Percentiles rank a stretch among this genome's conserved stretches.
Conservation (phyloP, 2,329 filamentous ascomycete species). For the Phyllosticta citribraziliensis region DNA sequence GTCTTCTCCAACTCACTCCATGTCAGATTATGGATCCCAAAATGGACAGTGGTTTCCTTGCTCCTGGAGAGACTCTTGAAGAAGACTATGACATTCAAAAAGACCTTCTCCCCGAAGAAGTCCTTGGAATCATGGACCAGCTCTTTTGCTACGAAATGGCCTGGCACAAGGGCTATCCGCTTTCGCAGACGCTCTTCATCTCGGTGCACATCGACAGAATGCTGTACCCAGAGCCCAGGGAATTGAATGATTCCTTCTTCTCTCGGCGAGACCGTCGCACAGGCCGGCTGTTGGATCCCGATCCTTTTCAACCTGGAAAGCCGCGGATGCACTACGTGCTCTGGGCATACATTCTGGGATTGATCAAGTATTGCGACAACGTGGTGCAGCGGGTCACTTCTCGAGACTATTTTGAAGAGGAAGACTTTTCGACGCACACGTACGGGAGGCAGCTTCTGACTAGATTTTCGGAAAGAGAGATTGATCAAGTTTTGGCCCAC, state of each 20-base stretch:
- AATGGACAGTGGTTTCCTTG: slow-evolving; percentile 89
- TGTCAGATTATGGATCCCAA: slow-evolving; percentile 96
- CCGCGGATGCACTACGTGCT: slow-evolving; percentile 48
- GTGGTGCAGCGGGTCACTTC: slow-evolving; percentile 67
- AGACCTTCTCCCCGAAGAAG: slow-evolving; percentile 62
- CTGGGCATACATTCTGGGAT: slow-evolving; percentile 73
- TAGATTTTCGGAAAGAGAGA: slow-evolving; percentile 47
- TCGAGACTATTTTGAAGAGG: slow-evolving; percentile 95
- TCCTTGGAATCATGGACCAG: slow-evolving; percentile 90
- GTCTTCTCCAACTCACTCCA: not conserved
- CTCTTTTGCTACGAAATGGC: slow-evolving; percentile 89
- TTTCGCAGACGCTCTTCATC: slow-evolving; percentile 90
- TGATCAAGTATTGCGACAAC: slow-evolving; percentile 73
- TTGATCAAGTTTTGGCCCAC: slow-evolving; percentile 45
- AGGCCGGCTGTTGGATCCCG: not conserved
- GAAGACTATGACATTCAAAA: slow-evolving; percentile 68
- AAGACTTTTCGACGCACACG: slow-evolving; percentile 90
- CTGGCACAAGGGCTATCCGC: slow-evolving; percentile 92
- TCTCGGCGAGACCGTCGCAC: not conserved
- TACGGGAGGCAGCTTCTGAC: slow-evolving; percentile 73
- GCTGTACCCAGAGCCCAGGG: slow-evolving; percentile 57
- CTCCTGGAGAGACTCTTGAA: slow-evolving; percentile 70
- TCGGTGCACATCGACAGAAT: slow-evolving; percentile 83
- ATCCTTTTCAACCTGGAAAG: slow-evolving; percentile 31
- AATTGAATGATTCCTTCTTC: slow-evolving; percentile 52